Evolutionary conservation across 805 yeast species (phyloP), one percentile per base, ranked within the genome.

Genomic region (Wickerhamiella azyma): DNA sequence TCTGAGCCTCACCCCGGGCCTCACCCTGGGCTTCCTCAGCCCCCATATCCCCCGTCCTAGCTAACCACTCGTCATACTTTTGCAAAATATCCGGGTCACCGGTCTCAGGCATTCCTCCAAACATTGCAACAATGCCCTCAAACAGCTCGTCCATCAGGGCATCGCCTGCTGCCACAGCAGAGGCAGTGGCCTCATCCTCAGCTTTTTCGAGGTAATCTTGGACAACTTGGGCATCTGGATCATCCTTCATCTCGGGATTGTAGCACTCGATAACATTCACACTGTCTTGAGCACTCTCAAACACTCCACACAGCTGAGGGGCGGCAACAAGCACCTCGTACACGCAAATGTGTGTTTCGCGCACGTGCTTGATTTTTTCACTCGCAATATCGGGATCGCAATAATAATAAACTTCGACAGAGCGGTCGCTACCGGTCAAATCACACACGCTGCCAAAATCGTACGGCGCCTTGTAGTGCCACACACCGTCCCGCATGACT

Each of bases 381-480:
- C 4, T 5, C 14, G 14, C 2, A 7, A 56, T 54, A 10, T 55
- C 53, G 2, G 68, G 67, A 48, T 71, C 72, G 59, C 89, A 81
- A 30, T 67, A 64, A 56, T 74, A 79, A 42, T 70, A 70, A 5
- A 81, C 62, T 47, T 78, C 81, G 3, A 74, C 64, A 3, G 66
- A 56, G 44, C 89, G 67, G 2, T 72, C 72, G 24, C 62, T 57
- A 2, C 67, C 67, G 0, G 83, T 78, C 39, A 76, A 57, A 53
- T 77, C 83, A 60, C 92, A 81, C 2, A 64, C 45, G 17, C 71
- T 71, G 8, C 89, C 92, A 59, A 63, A 46, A 48, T 62, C 62
- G 58, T 42, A 50, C 26, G 26, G 26, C 6, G 46, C 48, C 29
- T 24, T 32, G 39, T 53, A 36, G 46, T 49, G 47, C 38, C 46